Base-by-base conservation (phyloP, 768 basidiomycete genomes). In the Multifurca ochricompacta region DNA sequence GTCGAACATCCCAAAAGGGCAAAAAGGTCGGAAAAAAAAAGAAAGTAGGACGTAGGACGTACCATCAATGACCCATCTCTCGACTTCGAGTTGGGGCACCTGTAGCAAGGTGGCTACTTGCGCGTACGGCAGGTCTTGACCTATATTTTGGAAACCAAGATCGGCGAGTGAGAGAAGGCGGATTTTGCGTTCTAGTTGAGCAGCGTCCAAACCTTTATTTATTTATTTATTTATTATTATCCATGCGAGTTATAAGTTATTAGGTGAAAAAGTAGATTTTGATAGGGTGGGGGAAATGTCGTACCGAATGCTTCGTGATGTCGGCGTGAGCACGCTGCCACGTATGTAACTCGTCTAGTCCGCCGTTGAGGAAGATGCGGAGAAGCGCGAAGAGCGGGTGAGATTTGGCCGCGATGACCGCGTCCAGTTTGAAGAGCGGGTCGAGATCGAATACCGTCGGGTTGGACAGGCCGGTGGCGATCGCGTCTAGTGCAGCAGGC, bases 41-140 rank as follows among this genome's bases (percentile, higher is more conserved):
- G 41, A 55, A 14, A 30, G 30, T 48, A 47, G 41, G 48, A 18
- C 7, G 49, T 51, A 42, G 28, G 11, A 59, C 74, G 56, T 64
- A 91, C 90, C 83, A 69, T 92, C 88, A 58, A 93, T 92, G 36
- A 83, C 81, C 88, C 89, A 92, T 63, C 79, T 82, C 67, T 93
- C 91, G 27, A 93, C 88, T 55, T 87, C 74, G 23, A 77, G 71
- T 19, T 68, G 56, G 23, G 81, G 76, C 7, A 90, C 80, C 59
- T 87, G 79, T 40, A 93, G 69, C 11, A 78, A 74, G 27, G 80
- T 73, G 1, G 84, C 83, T 34, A 94, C 80, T 62, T 75, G 77
- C 9, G 79, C 66, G 67, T 93, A 93, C 0, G 83, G 69, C 13
- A 94, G 73, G 61, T 83, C 81, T 42, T 79, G 78, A 8, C 88